Evolutionary conservation across 768 basidiomycete species (phyloP), one percentile per base, ranked within the genome.

Genomic region (Suillus paluster): DNA sequence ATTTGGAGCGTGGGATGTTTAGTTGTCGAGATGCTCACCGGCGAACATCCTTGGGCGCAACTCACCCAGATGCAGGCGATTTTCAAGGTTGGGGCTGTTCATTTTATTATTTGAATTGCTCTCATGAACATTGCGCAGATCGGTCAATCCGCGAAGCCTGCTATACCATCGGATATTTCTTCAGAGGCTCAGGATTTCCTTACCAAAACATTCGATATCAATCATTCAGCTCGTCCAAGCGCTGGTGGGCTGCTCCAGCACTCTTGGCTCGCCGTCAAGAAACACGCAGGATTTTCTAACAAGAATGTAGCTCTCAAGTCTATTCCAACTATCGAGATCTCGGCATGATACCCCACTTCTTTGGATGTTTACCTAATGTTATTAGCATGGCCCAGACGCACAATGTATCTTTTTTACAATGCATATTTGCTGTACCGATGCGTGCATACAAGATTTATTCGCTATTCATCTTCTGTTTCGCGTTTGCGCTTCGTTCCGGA

Each of bases 61-160:
- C 82, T 99, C 45, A 95, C 91, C 6, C 97, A 99, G 78, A 99
- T 98, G 96, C 97, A 99, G 77, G 97, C 97, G 45, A 97, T 99
- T 65, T 99, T 97, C 83, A 94, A 95, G 83, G 96, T 94, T 62
- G 44, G 49, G 72, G 19, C 1, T 5, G 4, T 21, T 19, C 67
- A 11, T 55, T 19, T 39, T 25, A 15, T 53, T 58, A 41, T 36
- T 59, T 21, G 57, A 10, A 21, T 36, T 54, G 2, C 15, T 38
- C 42, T 25, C 44, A 27, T n/a, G 21, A 23, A 45, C 21, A 19
- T 54, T 12, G 15, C 60, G 19, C 66, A 98, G 94, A 98, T 99
- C 70, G 97, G 97, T 7, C 92, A 94, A 17, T 91, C 88, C 14
- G 90, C 91, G 12, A 89, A 89, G 70, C 96, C 97, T 0, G 80